Evolutionary conservation across 176 grass and related monocot genomes (phyloP), one percentile per base, ranked within the genome.

Genomic region (Oryza longistaminata): DNA sequence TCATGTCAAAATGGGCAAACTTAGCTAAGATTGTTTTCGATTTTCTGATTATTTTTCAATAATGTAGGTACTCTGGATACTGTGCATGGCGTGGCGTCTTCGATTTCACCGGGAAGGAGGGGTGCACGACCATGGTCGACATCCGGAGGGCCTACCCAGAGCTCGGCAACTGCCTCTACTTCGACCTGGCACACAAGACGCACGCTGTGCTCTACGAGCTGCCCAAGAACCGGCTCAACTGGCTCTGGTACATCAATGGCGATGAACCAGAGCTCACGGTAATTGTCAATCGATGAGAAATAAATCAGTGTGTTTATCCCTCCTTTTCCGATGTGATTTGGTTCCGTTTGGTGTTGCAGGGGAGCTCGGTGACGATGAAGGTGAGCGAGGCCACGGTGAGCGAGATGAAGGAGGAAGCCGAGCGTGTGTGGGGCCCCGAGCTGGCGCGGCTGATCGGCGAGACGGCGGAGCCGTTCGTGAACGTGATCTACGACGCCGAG

Each of bases 191-290:
- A 16, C 5, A 64, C 66, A 85, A 80, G 75, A 96, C 96, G 1
- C 96, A 98, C 68, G 74, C 68, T 64, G 93, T 98, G 70, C 89
- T 98, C 65, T 96, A 98, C 71, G 93, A 95, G 77, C 27, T 98
- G 84, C 88, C 83, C 21, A 60, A 88, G 27, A 90, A 85, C 34
- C 89, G 88, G 69, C 88, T 95, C 37, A 98, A 94, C 84, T 98
- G 93, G 96, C 81, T 98, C 53, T 96, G 96, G 93, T 98, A 98
- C 78, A 90, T 94, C 55, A 94, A 95, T 66, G 77, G 79, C 26
- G 87, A 91, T 0, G 96, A 98, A 37, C 93, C 91, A 27, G 58
- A 88, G 74, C 87, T 88, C 15, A 86, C 76, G 91, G 96, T 95
- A 90, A 84, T 37, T 84, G 13, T 39, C 46, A 7, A 71, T 14